phyloP scores from a whole-genome alignment of 2,329 filamentous ascomycete genomes.

The Talaromyces marneffei region DNA sequence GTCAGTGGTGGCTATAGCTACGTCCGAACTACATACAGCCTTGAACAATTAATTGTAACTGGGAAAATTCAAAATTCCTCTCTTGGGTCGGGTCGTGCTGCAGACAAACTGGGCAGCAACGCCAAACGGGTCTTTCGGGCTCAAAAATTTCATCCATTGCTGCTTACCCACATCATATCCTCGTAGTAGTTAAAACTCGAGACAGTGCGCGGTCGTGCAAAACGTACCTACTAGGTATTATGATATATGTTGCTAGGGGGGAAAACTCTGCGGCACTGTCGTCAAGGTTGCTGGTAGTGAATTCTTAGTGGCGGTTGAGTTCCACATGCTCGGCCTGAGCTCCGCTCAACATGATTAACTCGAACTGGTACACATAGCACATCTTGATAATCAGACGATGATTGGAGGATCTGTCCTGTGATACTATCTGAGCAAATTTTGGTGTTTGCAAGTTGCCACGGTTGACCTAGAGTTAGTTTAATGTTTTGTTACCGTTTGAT shows the following conservation, averaged over 20 bases:
- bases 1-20: neutral
- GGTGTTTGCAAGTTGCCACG: neutral
- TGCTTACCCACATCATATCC: neutral
- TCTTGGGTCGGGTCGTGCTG: slow-evolving; percentile 16
- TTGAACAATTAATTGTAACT: neutral
- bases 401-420: neutral
- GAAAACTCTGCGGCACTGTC: slow-evolving; percentile 3
- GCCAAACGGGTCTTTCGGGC: slow-evolving; percentile 5
- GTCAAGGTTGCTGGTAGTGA: slow-evolving; percentile 21
- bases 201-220: too few species aligned
- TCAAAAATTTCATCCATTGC: neutral
- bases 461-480: neutral
- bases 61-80: neutral
- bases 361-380: neutral
- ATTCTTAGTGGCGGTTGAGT: slow-evolving; percentile 10
- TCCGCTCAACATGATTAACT: slow-evolving; percentile 5
- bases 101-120: slow-evolving; percentile 35
- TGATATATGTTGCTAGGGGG: neutral
- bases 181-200: too few species aligned
- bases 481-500: neutral
- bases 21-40: neutral
- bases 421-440: neutral
- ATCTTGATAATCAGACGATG: neutral
- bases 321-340: neutral
- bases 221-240: neutral